These are phyloP conservation scores for Mimosa bimucronata DNA, from an alignment of 306 rosid genomes.

Conservation along the genomic window DNA sequence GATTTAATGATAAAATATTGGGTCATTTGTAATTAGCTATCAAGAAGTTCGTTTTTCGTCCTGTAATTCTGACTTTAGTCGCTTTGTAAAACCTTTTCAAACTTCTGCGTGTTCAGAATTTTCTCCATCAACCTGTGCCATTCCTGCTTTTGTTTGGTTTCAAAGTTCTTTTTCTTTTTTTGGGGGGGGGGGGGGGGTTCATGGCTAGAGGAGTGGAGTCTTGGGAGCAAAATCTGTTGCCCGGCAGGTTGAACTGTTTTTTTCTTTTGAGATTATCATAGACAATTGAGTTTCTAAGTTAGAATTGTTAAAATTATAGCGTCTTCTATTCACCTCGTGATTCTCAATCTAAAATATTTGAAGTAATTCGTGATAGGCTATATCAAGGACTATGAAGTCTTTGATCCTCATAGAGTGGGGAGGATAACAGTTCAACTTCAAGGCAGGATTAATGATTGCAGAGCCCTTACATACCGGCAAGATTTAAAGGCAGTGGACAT, in stretches of 20 bases:
- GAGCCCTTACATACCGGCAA: constrained; percentile 74
- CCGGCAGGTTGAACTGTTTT: not conserved
- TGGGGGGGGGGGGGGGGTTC: too few relatives aligned
- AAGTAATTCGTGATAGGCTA: constrained; percentile 53
- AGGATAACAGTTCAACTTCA: constrained; percentile 87
- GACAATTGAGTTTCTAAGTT: not conserved
- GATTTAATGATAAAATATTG: not conserved
- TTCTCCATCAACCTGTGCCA: not conserved
- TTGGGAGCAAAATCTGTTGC: not conserved
- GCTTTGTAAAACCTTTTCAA: not conserved
- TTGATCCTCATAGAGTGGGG: constrained; percentile 91
- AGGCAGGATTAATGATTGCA: constrained; percentile 84
- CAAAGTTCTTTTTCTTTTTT: not conserved
- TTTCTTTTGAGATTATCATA: constrained; percentile 19
- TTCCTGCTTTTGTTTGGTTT: constrained; percentile 19
- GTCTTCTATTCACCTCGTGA: not conserved
- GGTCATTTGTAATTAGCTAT: not conserved
- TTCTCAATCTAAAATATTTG: constrained; percentile 14
- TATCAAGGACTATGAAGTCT: constrained; percentile 76
- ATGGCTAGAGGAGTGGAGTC: not conserved
- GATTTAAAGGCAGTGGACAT: constrained; percentile 78
- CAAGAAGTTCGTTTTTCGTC: not conserved
- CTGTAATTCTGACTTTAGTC: not conserved
- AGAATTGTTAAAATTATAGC: not conserved
- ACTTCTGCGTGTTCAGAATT: not conserved